Evolutionary conservation across 2,329 filamentous ascomycete species (phyloP).

Genomic region (Trichoderma afroharzianum): DNA sequence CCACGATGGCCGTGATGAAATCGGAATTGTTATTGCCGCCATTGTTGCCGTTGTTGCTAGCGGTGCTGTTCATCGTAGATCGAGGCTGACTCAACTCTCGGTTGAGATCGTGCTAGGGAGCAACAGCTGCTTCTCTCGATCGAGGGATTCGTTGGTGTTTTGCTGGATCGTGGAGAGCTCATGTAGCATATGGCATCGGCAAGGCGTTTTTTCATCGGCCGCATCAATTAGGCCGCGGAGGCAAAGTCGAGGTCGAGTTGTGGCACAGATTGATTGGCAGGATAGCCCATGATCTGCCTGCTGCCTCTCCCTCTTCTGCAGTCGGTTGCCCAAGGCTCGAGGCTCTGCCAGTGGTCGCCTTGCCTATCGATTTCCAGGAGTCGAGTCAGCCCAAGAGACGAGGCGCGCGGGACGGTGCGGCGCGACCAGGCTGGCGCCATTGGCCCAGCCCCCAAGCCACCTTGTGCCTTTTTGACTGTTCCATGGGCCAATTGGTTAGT

Average conservation of each 20-base stretch:
- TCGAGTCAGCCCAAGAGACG: background rate
- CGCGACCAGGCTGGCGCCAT: slow-evolving; percentile 12
- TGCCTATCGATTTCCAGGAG: background rate
- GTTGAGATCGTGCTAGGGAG: background rate
- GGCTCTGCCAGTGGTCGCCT: background rate
- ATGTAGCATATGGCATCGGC: background rate
- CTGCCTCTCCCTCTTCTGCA: background rate
- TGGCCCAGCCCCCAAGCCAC: slow-evolving; percentile 13
- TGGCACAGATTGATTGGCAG: background rate
- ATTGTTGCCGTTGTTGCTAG: background rate
- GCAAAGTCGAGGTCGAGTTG: background rate
- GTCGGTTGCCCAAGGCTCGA: background rate
- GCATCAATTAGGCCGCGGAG: background rate
- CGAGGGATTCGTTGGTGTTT: background rate
- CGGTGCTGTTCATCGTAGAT: slow-evolving; percentile 7
- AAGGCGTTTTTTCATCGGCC: background rate
- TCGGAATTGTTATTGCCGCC: slow-evolving; percentile 27
- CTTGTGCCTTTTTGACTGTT: background rate
- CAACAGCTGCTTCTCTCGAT: background rate
- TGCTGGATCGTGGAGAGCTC: background rate
- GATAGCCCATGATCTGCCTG: background rate
- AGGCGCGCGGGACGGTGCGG: slow-evolving; percentile 18
- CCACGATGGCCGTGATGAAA: slow-evolving; percentile 40
- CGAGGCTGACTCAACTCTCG: background rate
- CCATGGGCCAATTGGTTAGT: background rate